Base-by-base conservation (phyloP, 169 alveolate genomes). In the Eimeria mitis region DNA sequence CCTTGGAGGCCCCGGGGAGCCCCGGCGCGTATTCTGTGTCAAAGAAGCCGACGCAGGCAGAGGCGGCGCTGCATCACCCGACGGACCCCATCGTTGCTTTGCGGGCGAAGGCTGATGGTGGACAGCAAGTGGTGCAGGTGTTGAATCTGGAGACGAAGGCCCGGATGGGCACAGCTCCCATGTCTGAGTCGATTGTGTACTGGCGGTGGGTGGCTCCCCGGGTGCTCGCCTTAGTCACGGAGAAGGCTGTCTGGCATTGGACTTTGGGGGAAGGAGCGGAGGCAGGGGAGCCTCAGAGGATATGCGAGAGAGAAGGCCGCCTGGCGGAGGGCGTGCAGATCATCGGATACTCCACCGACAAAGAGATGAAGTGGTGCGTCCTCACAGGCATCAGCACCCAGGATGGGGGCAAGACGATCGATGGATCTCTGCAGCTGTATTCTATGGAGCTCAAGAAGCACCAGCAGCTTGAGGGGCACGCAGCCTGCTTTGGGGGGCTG, bases 21-120 rank as follows among this genome's bases (percentile, higher is more conserved):
- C 40, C 89, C 9, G 76, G 89, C 25, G 89, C 81, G 42, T 94
- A 94, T 21, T 87, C 96, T 14, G 97, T 98, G 63, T 97, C 97
- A 76, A 98, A 99, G 96, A 98, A 98, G 97, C 99, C 99, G 68
- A 98, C 98, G 98, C 99, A 98, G 97, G 99, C 99, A 56, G 99
- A 99, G 91, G 99, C 99, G 42, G 99, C 99, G n/a, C 95, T 99
- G 95, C 99, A 99, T 99, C 99, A 99, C 97, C 99, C 99, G 13
- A 90, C 97, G 73, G 98, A 98, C 91, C 98, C 98, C 95, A 98
- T 99, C 85, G 98, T 99, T 90, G 99, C 99, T 25, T 97, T 99
- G 84, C 98, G 99, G 96, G 99, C 99, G 7, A 94, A 85, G 90
- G 83, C 89, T 34, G 97, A 95, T 23, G 91, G 87, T 0, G 96